Conservation (phyloP, 1,139 yeast genomes). For the Hyphopichia wangnamkhiaoensis region DNA sequence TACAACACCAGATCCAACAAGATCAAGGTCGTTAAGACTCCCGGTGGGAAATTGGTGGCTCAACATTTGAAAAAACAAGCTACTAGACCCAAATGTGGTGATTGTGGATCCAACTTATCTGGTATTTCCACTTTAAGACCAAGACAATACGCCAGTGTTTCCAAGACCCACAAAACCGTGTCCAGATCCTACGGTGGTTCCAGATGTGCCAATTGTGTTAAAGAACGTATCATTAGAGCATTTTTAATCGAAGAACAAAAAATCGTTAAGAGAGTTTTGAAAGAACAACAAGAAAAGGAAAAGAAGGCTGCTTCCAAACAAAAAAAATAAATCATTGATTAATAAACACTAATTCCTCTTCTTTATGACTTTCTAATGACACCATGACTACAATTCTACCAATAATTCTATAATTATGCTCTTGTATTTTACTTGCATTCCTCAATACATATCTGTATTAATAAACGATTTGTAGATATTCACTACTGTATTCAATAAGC, state of each 20-base stretch:
- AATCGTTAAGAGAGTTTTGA: constrained; percentile 97
- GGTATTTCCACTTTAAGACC: constrained; percentile 97
- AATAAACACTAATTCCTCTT: not conserved
- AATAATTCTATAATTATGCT: not conserved
- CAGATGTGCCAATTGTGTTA: constrained; percentile 97
- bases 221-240: constrained; percentile 98
- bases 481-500: too few species aligned
- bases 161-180: constrained; percentile 96
- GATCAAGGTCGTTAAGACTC: constrained; percentile 99
- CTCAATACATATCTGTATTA: too few species aligned
- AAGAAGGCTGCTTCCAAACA: constrained; percentile 55
- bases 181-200: constrained; percentile 99
- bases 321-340: constrained; percentile 17
- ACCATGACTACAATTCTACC: not conserved
- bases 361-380: constrained; percentile 1
- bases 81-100: constrained; percentile 98
- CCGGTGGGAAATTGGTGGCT: constrained; percentile 98
- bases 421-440: not conserved
- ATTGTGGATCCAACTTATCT: constrained; percentile 88
- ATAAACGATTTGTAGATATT: too few species aligned
- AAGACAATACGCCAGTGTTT: constrained; percentile 91
- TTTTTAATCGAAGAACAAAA: constrained; percentile 99
- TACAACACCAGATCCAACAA: constrained; percentile 99
- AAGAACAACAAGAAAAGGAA: constrained; percentile 90
- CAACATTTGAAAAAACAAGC: constrained; percentile 96